Conservation (phyloP, 1,139 yeast species). For the Suhomyces bolitotheri region DNA sequence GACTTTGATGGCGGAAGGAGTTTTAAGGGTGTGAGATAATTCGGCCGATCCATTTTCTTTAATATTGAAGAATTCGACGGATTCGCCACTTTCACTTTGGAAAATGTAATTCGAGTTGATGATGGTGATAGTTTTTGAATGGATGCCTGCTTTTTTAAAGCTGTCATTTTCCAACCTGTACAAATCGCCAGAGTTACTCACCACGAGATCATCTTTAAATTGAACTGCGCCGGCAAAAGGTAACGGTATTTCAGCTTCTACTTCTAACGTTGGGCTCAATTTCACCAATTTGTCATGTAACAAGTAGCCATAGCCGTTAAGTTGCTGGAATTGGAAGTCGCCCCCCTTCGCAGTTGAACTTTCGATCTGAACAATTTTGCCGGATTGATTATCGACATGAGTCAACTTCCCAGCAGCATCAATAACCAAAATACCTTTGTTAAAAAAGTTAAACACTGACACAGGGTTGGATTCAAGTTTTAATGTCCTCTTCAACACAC, state of each 20-base stretch:
- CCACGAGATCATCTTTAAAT: slow-evolving; percentile 23
- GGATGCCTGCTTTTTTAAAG: slow-evolving; percentile 1
- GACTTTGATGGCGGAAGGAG: slow-evolving; percentile 4
- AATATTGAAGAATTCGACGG: slow-evolving; percentile 11
- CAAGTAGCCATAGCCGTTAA: slow-evolving; percentile 19
- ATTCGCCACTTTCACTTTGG: not conserved
- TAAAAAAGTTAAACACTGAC: slow-evolving; percentile 17
- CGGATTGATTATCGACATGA: slow-evolving; percentile 10
- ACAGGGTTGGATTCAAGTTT: slow-evolving; percentile 17
- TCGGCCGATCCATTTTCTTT: slow-evolving; percentile 4
- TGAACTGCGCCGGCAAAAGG: slow-evolving; percentile 14
- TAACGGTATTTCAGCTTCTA: slow-evolving; percentile 2
- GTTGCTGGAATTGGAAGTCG: slow-evolving; percentile 8
- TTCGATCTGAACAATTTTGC: slow-evolving; percentile 1
- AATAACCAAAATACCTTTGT: slow-evolving; percentile 22
- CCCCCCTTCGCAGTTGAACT: not conserved
- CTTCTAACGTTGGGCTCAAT: slow-evolving; percentile 12
- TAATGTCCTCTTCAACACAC: slow-evolving; percentile 19
- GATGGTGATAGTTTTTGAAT: slow-evolving; percentile 3
- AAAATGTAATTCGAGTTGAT: slow-evolving; percentile 12
- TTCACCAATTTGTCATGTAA: slow-evolving; percentile 12
- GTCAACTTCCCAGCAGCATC: slow-evolving; percentile 17
- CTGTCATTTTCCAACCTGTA: slow-evolving; percentile 14
- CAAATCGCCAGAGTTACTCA: slow-evolving; percentile 21
- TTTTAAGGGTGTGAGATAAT: slow-evolving; percentile 4